phyloP scores from a whole-genome alignment of 2,329 filamentous ascomycete genomes.

The Sodiomyces alkalinus region DNA sequence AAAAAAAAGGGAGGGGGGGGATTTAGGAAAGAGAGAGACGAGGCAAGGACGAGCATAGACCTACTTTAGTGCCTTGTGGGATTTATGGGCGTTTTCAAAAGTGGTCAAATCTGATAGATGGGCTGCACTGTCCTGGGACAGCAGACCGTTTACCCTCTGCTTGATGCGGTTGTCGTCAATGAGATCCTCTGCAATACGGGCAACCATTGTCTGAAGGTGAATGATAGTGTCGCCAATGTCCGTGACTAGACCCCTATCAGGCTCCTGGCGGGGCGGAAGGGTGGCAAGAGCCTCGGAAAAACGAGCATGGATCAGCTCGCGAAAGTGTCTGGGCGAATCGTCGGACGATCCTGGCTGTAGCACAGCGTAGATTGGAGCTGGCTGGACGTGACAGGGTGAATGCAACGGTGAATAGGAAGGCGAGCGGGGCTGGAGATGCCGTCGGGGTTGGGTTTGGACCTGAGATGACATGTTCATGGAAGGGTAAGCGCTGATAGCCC shows the following conservation, averaged over 20 bases:
- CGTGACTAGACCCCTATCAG: background rate
- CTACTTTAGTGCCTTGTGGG: background rate
- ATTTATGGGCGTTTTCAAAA: background rate
- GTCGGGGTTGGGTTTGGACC: too few relatives aligned
- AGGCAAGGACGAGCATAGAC: too few relatives aligned
- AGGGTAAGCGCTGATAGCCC: too few relatives aligned
- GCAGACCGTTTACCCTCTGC: background rate
- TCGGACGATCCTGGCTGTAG: background rate
- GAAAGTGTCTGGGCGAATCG: background rate
- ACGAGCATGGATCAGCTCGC: background rate
- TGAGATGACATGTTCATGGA: too few relatives aligned
- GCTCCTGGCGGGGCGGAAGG: background rate
- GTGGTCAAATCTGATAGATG: background rate
- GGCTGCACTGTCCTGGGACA: background rate
- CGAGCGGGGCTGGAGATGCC: too few relatives aligned
- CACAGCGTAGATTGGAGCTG: background rate
- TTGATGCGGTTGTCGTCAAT: background rate
- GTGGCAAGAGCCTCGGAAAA: background rate
- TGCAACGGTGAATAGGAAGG: too few relatives aligned
- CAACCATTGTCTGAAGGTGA: conserved; percentile 1
- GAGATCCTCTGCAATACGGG: background rate
- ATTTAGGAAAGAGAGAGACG: too few relatives aligned
- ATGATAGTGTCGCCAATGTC: conserved; percentile 2
- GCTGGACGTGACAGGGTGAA: too few relatives aligned
- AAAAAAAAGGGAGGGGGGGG: too few relatives aligned